Base-by-base conservation (phyloP, 352 stramenopile genomes). In the Thraustochytrium striatum region DNA sequence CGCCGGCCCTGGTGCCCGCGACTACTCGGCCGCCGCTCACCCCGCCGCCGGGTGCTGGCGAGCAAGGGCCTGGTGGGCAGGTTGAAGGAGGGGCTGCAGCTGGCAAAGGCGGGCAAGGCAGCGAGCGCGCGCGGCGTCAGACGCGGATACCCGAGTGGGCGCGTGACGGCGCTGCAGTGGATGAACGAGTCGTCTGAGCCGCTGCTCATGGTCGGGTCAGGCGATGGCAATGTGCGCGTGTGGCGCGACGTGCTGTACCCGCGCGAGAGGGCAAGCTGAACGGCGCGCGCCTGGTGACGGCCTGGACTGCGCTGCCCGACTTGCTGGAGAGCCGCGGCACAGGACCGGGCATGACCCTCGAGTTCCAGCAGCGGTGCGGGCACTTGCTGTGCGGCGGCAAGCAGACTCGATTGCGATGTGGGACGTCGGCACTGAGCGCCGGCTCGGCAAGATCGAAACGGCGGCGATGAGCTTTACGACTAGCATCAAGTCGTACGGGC, bases 141-240 rank as follows among this genome's bases (percentile, higher is more conserved):
- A 70, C 8, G 59, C 44, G n/a, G n/a, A n/a, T n/a, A n/a, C n/a
- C n/a, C n/a, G n/a, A n/a, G 39, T 35, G 44, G 2, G 33, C 85
- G 93, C 30, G 90, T 98, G 80, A 98, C 96, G 35, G 92, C 93
- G 0, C 86, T 98, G 30, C 89, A 86, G 52, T 99, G 96, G 96
- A 96, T 99, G 52, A 99, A 99, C 85, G 92, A 97, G 84, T 86
- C 86, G 0, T 88, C 92, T 36, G 88, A 94, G 79, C 96, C 92
- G 61, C 85, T 99, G 2, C 86, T 99, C 41, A 90, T 97, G 3
- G 95, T 93, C 47, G 96, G 92, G 25, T 97, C 91, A 28, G 96
- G 98, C 78, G 96, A 99, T 83, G 96, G 96, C 2, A 91, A 97
- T 1, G 94, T 98, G 53, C 90, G 95, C 35, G 89, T 99, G 39